These are phyloP conservation scores for Pascua sp. DNA, from an alignment of 1,284 basidiomycete species.

Conservation along the genomic window DNA sequence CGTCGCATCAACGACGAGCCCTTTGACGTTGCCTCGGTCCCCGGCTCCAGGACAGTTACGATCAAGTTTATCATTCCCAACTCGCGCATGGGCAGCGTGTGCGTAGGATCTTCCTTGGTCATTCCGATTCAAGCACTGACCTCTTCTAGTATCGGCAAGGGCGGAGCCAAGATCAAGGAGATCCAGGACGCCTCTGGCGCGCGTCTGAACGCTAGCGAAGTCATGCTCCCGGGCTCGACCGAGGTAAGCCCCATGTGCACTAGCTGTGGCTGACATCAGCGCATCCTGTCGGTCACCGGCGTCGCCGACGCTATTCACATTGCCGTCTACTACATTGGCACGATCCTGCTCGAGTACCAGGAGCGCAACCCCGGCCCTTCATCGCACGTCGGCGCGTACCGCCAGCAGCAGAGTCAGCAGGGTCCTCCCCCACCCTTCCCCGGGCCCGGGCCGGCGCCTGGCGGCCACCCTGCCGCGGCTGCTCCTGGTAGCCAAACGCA, in stretches of 20 bases:
- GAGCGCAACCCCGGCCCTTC: constrained; percentile 57
- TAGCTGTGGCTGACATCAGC: constrained; percentile 45
- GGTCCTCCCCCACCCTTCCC: constrained; percentile 19
- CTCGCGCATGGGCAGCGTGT: constrained; percentile 96
- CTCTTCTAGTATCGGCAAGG: constrained; percentile 72
- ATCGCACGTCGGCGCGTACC: constrained; percentile 38
- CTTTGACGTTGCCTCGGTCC: constrained; percentile 94
- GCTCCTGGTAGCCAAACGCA: constrained; percentile 70
- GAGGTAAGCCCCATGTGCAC: constrained; percentile 51
- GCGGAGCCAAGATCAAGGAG: constrained; percentile 97
- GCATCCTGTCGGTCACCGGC: constrained; percentile 92
- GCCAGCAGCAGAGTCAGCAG: constrained; percentile 31
- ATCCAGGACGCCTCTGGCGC: constrained; percentile 99
- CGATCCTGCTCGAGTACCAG: constrained; percentile 91
- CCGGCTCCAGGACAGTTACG: constrained; percentile 94
- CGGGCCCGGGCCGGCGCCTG: constrained; percentile 11
- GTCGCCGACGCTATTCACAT: constrained; percentile 99
- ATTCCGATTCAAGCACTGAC: not conserved
- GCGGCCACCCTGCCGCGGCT: constrained; percentile 18
- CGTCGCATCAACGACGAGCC: constrained; percentile 99
- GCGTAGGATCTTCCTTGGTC: constrained; percentile 15
- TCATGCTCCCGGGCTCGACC: constrained; percentile 97
- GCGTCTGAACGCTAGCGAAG: constrained; percentile 90
- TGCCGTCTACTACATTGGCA: constrained; percentile 97
- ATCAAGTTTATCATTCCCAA: constrained; percentile 99